Evolutionary conservation across 805 yeast species (phyloP), one percentile per base, ranked within the genome.

Genomic region (Candida ficus): DNA sequence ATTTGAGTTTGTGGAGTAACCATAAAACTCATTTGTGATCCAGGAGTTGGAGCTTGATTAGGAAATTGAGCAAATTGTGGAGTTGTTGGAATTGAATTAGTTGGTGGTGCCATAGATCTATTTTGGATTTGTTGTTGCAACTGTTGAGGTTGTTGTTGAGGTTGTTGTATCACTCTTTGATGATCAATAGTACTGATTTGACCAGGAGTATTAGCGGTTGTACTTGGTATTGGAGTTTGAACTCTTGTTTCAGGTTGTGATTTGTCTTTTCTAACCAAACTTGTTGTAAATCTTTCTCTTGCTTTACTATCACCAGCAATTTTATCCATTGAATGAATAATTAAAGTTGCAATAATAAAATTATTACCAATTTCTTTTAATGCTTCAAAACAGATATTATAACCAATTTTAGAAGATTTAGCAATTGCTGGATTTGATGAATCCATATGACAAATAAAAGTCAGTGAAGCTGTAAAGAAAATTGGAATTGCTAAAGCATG

Each of bases 371-470:
- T 52, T 35, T 58, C 66, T 11, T 53, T 49, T 38, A 73, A 48
- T 2, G 72, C 64, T 22, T 56, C 45, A 22, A 36, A 37, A 22
- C 69, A 60, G 2, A 62, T 48, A 1, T 48, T 50, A 37, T 66
- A 52, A 1, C 71, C 66, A 21, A 52, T 37, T 37, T 54, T 57
- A 3, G 75, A 72, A 12, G 62, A 53, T 37, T 60, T 63, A 0
- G 59, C 59, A 38, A 67, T 70, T 5, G 51, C 49, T 17, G 56
- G 48, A 28, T 62, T 59, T 13, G 53, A 50, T 5, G 73, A 63
- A 39, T 66, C 70, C 37, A 78, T 71, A 61, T 84, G 91, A 56
- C 81, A 81, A n/a, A 82, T 68, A 59, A 84, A 74, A 73, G 83
- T 80, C 46, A 80, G 67, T 47, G 81, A 67, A 2, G 93, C 86